Evolutionary conservation across 345 rosid genomes (phyloP).

Genomic region (Euphorbia peplus): DNA sequence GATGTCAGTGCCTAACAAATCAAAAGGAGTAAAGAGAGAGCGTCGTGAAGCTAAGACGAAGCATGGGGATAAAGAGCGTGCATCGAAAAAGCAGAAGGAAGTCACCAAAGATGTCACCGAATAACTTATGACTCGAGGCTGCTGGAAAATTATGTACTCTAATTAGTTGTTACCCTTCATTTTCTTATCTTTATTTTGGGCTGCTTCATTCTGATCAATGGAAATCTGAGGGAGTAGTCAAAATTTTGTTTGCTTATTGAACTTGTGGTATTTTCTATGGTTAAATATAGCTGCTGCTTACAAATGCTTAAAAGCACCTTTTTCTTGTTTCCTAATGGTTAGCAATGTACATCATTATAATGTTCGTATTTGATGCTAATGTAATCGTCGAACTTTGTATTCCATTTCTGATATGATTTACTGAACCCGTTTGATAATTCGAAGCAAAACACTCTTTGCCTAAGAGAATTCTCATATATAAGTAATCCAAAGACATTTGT

Average conservation of each 20-base stretch:
- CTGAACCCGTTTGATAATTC: too few relatives aligned
- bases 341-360: too few relatives aligned
- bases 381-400: too few relatives aligned
- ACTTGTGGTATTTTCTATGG: not conserved
- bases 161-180: not conserved
- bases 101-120: constrained; percentile 52
- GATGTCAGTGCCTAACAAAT: constrained; percentile 50
- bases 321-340: not conserved
- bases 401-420: too few relatives aligned
- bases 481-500: too few relatives aligned
- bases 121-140: constrained; percentile 16
- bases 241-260: not conserved
- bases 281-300: not conserved
- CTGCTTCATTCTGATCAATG: not conserved
- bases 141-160: not conserved
- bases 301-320: not conserved
- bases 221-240: constrained; percentile 3
- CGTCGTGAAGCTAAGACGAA: constrained; percentile 72
- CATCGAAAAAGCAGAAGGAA: constrained; percentile 63
- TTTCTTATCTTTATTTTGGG: not conserved
- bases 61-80: constrained; percentile 26
- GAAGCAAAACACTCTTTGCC: too few relatives aligned
- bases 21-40: constrained; percentile 95
- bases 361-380: too few relatives aligned
- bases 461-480: too few relatives aligned